phyloP scores from a whole-genome alignment of 2,329 filamentous ascomycete genomes.

The Paraphaeosphaeria sporulosa region DNA sequence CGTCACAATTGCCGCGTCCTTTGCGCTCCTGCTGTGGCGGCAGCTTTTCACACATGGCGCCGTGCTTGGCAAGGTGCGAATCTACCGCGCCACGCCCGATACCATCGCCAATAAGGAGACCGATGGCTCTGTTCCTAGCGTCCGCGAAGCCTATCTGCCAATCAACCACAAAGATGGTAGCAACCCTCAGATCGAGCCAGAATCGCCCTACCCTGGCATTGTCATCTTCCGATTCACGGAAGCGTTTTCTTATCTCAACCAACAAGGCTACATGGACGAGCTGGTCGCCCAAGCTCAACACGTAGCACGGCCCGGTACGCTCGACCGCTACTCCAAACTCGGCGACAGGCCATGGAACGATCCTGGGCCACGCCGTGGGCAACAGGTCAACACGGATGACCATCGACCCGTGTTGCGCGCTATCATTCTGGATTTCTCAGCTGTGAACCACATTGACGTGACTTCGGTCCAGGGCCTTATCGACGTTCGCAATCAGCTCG shows the following conservation, averaged over 20 bases:
- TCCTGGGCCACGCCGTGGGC: conserved; percentile 73
- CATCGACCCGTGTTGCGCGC: conserved; percentile 77
- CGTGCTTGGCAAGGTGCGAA: conserved; percentile 77
- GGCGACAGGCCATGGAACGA: conserved; percentile 94
- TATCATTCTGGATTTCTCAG: conserved; percentile 91
- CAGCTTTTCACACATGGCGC: conserved; percentile 82
- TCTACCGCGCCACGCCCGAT: conserved; percentile 85
- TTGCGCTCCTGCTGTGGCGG: conserved; percentile 81
- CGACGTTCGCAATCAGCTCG: conserved; percentile 92
- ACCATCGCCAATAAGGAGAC: conserved; percentile 63
- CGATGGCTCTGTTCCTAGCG: conserved; percentile 15
- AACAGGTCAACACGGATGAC: conserved; percentile 57
- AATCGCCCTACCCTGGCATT: conserved; percentile 85
- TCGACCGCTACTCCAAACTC: conserved; percentile 64
- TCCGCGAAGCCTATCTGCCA: conserved; percentile 63
- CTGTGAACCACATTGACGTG: conserved; percentile 92
- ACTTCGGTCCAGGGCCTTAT: conserved; percentile 93
- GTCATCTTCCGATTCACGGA: conserved; percentile 97
- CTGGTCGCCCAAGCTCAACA: conserved; percentile 54
- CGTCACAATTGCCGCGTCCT: conserved; percentile 78
- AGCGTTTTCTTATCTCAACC: conserved; percentile 96
- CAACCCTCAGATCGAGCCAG: conserved; percentile 82
- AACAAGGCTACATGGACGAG: conserved; percentile 85
- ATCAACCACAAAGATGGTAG: conserved; percentile 88
- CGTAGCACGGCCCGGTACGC: conserved; percentile 78